Conservation (phyloP, 1,284 basidiomycete genomes). For the Moesziomyces parantarcticus region DNA sequence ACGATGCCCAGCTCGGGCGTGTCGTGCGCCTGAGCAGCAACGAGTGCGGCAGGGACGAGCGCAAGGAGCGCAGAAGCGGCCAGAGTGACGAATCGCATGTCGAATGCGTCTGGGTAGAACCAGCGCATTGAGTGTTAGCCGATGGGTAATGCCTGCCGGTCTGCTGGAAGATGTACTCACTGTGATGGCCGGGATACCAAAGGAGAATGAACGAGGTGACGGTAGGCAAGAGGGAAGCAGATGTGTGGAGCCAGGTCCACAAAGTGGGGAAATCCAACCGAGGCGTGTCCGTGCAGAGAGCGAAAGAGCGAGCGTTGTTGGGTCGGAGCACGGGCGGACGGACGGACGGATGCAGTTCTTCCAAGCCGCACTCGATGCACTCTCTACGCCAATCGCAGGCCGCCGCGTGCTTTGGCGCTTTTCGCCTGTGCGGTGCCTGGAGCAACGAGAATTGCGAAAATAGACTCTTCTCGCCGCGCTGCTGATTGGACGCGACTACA, state of each 20-base stretch:
- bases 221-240: neutral
- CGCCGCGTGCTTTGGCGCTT: neutral
- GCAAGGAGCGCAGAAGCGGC: slow-evolving; percentile 35
- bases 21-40: slow-evolving; percentile 53
- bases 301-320: too few relatives aligned
- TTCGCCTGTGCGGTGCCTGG: neutral
- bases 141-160: too few relatives aligned
- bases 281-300: neutral
- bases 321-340: too few relatives aligned
- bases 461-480: neutral
- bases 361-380: neutral
- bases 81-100: slow-evolving; percentile 42
- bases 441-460: neutral
- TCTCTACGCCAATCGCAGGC: neutral
- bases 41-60: slow-evolving; percentile 34
- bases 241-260: neutral
- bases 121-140: neutral
- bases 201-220: neutral
- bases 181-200: neutral
- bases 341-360: slow-evolving; percentile 6
- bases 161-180: neutral
- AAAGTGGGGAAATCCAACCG: slow-evolving; percentile 9
- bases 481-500: slow-evolving; percentile 32
- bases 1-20: slow-evolving; percentile 61
- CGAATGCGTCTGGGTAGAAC: neutral